Base-by-base conservation (phyloP, 208 protist species). In the Angomonas ambiguus region DNA sequence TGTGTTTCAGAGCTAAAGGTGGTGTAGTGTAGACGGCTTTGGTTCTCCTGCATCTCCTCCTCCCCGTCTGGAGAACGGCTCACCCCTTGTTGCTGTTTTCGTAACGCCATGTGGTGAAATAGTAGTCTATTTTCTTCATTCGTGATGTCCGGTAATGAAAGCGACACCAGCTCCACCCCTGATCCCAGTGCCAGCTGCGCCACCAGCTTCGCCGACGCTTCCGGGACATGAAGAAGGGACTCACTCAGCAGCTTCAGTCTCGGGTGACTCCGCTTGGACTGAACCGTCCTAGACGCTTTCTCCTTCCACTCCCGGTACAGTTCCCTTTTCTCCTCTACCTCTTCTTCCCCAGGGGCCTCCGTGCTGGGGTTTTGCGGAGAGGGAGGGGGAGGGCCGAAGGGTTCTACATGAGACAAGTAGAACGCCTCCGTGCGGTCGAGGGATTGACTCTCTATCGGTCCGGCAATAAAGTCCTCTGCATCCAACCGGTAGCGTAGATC, bases 91-190 rank as follows among this genome's bases (percentile, higher is more conserved):
- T 58, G 51, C 32, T 58, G 11, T 28, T 58, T 24, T 58, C 30
- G 28, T 22, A 41, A 31, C 28, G 30, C 2, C 28, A 41, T 60
- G 11, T 38, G 55, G 16, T 60, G 28, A 27, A 28, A 24, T n/a
- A 33, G 20, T 5, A 41, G 55, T 31, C 31, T 6, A 60, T 13
- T 82, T 93, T 11, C 56, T 11, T 27, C 61, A 10, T 30, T 68
- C 22, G 1, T 63, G 30, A 1, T 80, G 59, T 93, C 80, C 0
- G 87, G 87, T 51, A 87, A 87, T 58, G 74, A 56, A 20, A 88
- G 0, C 1, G 69, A 65, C 2, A 66, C 59, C 58, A 83, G 86
- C 76, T 93, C 87, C 4, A 93, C 62, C 8, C 84, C 84, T 28
- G 67, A 62, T 42, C 87, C 87, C 1, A 93, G 65, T 8, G 72